phyloP scores from a whole-genome alignment of 2,329 filamentous ascomycete species.

The Colletotrichum tanaceti region DNA sequence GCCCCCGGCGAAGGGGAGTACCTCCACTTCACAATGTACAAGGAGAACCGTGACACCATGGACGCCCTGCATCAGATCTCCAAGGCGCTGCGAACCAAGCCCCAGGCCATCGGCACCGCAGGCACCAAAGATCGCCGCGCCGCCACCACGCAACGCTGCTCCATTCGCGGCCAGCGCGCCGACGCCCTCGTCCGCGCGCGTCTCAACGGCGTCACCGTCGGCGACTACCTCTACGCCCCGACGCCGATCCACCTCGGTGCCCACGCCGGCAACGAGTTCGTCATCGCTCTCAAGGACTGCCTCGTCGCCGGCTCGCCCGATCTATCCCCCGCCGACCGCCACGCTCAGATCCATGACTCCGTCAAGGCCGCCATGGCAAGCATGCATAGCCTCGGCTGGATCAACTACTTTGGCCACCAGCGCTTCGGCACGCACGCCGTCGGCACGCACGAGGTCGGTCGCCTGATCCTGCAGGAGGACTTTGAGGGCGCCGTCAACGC shows the following conservation, averaged over 20 bases:
- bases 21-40: slow-evolving; percentile 92
- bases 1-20: slow-evolving; percentile 71
- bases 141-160: slow-evolving; percentile 85
- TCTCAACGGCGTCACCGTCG: slow-evolving; percentile 73
- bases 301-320: slow-evolving; percentile 58
- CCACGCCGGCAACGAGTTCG: slow-evolving; percentile 89
- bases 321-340: slow-evolving; percentile 39
- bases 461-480: slow-evolving; percentile 83
- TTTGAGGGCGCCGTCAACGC: slow-evolving; percentile 83
- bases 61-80: slow-evolving; percentile 84
- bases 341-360: slow-evolving; percentile 48
- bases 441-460: slow-evolving; percentile 86
- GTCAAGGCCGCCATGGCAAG: slow-evolving; percentile 71
- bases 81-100: slow-evolving; percentile 78
- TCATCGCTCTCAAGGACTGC: slow-evolving; percentile 90
- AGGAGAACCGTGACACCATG: slow-evolving; percentile 98
- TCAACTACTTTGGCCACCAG: slow-evolving; percentile 99
- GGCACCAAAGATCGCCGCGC: slow-evolving; percentile 93
- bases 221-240: slow-evolving; percentile 83
- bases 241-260: slow-evolving; percentile 84
- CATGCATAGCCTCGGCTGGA: slow-evolving; percentile 81
- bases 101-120: slow-evolving; percentile 78
- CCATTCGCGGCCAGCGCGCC: slow-evolving; percentile 64
- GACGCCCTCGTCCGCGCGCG: slow-evolving; percentile 74
- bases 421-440: slow-evolving; percentile 90